Percentiles rank a stretch among this genome's conserved stretches.
Conservation (phyloP, 805 yeast species). For the Metschnikowia arizonensis region DNA sequence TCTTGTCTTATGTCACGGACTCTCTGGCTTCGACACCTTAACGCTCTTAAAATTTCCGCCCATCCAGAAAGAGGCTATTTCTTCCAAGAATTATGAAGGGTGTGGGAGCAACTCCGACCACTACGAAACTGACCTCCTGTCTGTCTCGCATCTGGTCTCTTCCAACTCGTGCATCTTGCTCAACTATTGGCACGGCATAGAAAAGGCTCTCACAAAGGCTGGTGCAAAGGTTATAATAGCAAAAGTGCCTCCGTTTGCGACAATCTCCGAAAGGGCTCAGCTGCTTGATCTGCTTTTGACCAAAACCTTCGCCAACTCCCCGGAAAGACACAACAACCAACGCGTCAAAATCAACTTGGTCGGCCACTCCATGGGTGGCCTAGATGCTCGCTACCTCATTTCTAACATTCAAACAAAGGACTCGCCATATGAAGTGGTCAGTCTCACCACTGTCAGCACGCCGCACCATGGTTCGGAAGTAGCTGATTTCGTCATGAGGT, state of each 20-base stretch:
- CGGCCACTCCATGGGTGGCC: conserved; percentile 94
- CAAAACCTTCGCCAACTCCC: conserved; percentile 22
- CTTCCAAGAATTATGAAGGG: conserved; percentile 7
- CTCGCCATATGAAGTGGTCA: conserved; percentile 54
- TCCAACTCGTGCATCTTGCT: conserved; percentile 38
- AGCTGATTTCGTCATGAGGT: conserved; percentile 61
- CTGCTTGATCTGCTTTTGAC: conserved; percentile 50
- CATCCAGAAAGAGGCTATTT: conserved; percentile 5
- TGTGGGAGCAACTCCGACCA: conserved; percentile 8
- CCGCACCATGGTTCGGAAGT: conserved; percentile 86
- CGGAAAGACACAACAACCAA: conserved; percentile 14
- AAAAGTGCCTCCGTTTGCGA: conserved; percentile 78
- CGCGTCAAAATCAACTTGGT: conserved; percentile 61
- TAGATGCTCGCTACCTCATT: conserved; percentile 76
- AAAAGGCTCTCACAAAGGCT: conserved; percentile 49
- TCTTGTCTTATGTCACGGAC: conserved; percentile 80
- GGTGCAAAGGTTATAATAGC: conserved; percentile 73
- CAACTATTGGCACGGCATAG: conserved; percentile 82
- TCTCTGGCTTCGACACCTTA: conserved; percentile 70
- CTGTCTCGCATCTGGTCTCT: conserved; percentile 12
- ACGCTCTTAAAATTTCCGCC: conserved; percentile 17
- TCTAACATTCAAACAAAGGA: conserved; percentile 38
- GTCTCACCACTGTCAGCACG: conserved; percentile 80
- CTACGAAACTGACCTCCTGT: conserved; percentile 14
- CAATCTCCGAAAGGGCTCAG: conserved; percentile 64